Evolutionary conservation across 768 basidiomycete species (phyloP).

Genomic region (Paxillus rubicundulus): DNA sequence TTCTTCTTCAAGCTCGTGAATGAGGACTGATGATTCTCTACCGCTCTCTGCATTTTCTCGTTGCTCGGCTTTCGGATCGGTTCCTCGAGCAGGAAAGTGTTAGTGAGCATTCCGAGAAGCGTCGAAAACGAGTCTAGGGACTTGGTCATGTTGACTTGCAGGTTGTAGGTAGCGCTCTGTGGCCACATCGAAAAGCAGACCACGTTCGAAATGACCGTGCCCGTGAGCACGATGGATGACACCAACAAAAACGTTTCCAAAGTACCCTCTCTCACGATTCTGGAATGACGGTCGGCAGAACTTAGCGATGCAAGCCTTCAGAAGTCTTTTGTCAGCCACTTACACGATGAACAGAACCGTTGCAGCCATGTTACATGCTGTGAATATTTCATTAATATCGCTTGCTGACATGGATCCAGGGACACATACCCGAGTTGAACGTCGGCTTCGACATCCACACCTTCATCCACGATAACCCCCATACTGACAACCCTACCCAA

Average conservation of each 20-base stretch:
- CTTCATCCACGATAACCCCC: conserved; percentile 85
- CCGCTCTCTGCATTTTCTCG: conserved; percentile 72
- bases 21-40: conserved; percentile 81
- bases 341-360: conserved; percentile 86
- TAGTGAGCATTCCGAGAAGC: conserved; percentile 75
- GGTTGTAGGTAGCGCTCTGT: conserved; percentile 75
- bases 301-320: not conserved
- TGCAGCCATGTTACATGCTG: conserved; percentile 81
- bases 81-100: conserved; percentile 82
- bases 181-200: conserved; percentile 86
- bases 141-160: conserved; percentile 82
- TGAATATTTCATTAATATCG: conserved; percentile 1
- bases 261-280: conserved; percentile 89
- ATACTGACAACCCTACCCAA: conserved; percentile 86
- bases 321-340: conserved; percentile 10
- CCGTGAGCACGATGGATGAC: conserved; percentile 72
- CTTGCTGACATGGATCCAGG: not conserved
- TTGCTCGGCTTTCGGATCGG: conserved; percentile 53
- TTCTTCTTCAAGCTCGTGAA: conserved; percentile 89
- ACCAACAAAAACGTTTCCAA: conserved; percentile 70
- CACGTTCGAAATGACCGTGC: conserved; percentile 74
- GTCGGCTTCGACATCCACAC: conserved; percentile 86
- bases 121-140: conserved; percentile 89
- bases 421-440: conserved; percentile 74
- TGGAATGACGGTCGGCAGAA: conserved; percentile 26